Percentiles rank a stretch among this genome's conserved stretches.
These are phyloP conservation scores for Adansonia digitata DNA, from an alignment of 345 rosid species.

Conservation along the genomic window DNA sequence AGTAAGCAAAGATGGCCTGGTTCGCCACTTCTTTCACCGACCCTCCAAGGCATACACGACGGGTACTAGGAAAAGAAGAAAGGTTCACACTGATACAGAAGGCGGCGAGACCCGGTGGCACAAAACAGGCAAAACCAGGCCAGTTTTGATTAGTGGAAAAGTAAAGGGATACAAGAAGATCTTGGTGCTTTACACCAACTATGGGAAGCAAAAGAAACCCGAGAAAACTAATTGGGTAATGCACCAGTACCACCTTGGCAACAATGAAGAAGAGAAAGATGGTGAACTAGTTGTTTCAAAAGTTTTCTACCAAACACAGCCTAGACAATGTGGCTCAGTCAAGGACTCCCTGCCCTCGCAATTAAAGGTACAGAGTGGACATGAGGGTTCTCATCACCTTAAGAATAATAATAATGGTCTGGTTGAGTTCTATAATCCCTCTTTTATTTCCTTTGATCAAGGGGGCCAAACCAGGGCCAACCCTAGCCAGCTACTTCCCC, in stretches of 20 bases:
- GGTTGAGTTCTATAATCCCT: constrained; percentile 52
- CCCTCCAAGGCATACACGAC: constrained; percentile 98
- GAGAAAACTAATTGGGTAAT: constrained; percentile 98
- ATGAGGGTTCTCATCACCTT: constrained; percentile 20
- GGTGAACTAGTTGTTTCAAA: constrained; percentile 95
- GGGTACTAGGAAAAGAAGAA: constrained; percentile 88
- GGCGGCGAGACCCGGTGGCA: constrained; percentile 98
- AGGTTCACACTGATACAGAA: constrained; percentile 71
- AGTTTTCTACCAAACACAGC: constrained; percentile 96
- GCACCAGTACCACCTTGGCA: constrained; percentile 97
- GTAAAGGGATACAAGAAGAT: constrained; percentile 87
- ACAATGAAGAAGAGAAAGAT: constrained; percentile 84
- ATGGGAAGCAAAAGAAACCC: constrained; percentile 89
- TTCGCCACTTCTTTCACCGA: constrained; percentile 97
- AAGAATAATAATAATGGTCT: constrained; percentile 22
- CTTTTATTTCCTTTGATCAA: constrained; percentile 65
- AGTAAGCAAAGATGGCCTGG: constrained; percentile 77
- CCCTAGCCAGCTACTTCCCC: constrained; percentile 47
- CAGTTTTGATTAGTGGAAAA: constrained; percentile 53
- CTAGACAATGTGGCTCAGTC: constrained; percentile 64
- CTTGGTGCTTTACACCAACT: constrained; percentile 91
- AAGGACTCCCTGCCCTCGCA: constrained; percentile 34
- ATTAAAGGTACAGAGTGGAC: constrained; percentile 31
- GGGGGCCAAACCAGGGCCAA: constrained; percentile 42
- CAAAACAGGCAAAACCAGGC: constrained; percentile 94